phyloP scores from a whole-genome alignment of 208 protist genomes.

The Cochliopodium minus region DNA sequence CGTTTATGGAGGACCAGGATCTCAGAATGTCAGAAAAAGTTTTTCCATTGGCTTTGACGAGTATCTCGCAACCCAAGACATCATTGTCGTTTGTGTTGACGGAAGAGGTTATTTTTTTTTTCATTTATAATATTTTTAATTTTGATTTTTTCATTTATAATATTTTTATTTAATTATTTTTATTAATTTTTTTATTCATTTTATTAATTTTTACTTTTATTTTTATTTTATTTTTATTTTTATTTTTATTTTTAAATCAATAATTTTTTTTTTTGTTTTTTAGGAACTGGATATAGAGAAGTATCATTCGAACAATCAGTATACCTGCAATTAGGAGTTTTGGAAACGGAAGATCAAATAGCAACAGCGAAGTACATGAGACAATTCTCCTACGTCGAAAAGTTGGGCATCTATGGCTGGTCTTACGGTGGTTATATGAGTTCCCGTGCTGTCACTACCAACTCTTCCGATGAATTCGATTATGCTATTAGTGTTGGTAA shows the following conservation, averaged over 20 bases:
- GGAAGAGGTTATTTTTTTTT: too few relatives aligned
- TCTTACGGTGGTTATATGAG: conserved; percentile 9
- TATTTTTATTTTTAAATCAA: too few relatives aligned
- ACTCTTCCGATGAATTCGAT: not conserved
- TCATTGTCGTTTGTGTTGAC: conserved; percentile 5
- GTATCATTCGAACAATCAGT: not conserved
- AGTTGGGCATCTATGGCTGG: conserved; percentile 10
- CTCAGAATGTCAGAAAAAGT: not conserved
- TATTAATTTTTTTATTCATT: too few relatives aligned
- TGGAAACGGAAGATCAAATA: not conserved
- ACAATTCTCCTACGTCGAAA: not conserved
- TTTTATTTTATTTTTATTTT: too few relatives aligned
- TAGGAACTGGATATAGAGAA: not conserved
- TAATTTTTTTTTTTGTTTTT: too few relatives aligned
- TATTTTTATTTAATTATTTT: too few relatives aligned
- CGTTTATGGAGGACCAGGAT: not conserved
- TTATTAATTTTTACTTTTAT: too few relatives aligned
- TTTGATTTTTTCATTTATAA: too few relatives aligned
- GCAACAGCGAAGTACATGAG: not conserved
- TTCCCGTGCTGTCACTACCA: not conserved
- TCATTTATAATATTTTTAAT: too few relatives aligned
- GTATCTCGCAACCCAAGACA: not conserved
- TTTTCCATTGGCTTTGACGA: not conserved
- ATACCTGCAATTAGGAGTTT: not conserved
- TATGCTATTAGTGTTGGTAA: not conserved